Base-by-base conservation (phyloP, 1,284 basidiomycete genomes). In the Ustilago crameri region DNA sequence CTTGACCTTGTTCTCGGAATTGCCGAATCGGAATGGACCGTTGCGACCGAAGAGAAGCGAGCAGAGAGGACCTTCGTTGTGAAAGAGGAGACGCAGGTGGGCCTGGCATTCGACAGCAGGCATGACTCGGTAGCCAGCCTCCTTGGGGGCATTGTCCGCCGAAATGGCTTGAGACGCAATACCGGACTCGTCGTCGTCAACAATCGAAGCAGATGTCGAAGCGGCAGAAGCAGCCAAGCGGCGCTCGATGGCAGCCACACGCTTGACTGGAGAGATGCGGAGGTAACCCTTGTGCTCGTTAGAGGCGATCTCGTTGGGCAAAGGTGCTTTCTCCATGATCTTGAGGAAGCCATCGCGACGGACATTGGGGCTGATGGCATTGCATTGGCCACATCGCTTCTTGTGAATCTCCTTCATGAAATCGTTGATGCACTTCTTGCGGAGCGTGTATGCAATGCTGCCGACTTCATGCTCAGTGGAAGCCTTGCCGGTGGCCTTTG, bases 311-410 rank as follows among this genome's bases (percentile, higher is more conserved):
- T 67, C 69, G 24, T 50, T 54, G 12, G 56, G 42, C 10, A 48
- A 32, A 7, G 64, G 64, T 15, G 69, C 56, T 58, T 63, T 69
- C 45, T 98, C 95, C 82, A 98, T 91, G 69, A 99, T 89, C 85
- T 97, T 98, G 61, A 93, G 92, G 81, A 92, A 88, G 1, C 93
- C 93, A 82, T 98, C 96, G 83, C 95, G 97, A 61, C 95, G 90
- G 84, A 93, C 92, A 0, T 92, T 91, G 80, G 93, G 93, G 2
- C 87, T 90, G 86, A 84, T 95, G 91, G 91, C 93, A 59, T 86
- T 86, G 85, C 95, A 98, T 59, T 88, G 87, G 1, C 85, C 84
- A 82, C 95, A 98, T 9, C 66, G 69, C 78, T 88, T 91, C 79
- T 88, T 83, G 48, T 89, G 86, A 44, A 90, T 88, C 23, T 86